These are phyloP conservation scores for Sporodiniella umbellata DNA, from an alignment of 371 early-diverging fungal genomes.

Conservation along the genomic window DNA sequence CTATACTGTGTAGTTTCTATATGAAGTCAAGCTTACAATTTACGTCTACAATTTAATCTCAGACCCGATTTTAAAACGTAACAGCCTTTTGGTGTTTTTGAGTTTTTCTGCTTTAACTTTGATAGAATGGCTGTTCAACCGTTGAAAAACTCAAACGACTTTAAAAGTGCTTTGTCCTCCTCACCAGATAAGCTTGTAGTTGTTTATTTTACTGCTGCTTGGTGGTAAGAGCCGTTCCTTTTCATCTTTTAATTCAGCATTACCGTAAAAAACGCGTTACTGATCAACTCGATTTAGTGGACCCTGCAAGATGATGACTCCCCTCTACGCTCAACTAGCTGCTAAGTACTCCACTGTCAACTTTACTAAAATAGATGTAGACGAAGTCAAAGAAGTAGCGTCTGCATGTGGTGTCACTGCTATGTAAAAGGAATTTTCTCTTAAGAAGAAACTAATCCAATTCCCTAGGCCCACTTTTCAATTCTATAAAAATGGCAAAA, in stretches of 20 bases:
- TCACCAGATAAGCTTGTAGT: conserved; percentile 42
- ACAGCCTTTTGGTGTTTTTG: conserved; percentile 1
- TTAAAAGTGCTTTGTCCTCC: conserved; percentile 26
- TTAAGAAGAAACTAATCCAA: too few species aligned
- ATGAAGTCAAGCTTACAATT: too few species aligned
- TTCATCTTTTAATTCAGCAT: conserved; percentile 10
- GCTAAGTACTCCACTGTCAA: conserved; percentile 46
- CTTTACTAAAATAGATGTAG: conserved; percentile 66
- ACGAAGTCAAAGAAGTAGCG: conserved; percentile 39
- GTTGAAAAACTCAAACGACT: conserved; percentile 26
- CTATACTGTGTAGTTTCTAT: too few species aligned
- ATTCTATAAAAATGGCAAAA: conserved; percentile 62
- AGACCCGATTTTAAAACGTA: not conserved
- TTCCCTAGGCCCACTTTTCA: conserved; percentile 67
- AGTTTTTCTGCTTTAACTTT: conserved; percentile 1
- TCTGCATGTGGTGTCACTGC: conserved; percentile 28
- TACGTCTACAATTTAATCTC: too few species aligned
- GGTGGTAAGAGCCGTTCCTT: conserved; percentile 34
- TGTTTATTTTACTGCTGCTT: conserved; percentile 55
- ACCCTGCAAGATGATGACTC: conserved; percentile 60
- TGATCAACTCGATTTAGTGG: conserved; percentile 42
- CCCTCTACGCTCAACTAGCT: conserved; percentile 53
- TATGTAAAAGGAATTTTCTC: too few species aligned
- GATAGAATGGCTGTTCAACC: conserved; percentile 18
- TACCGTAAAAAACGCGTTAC: conserved; percentile 37